Base-by-base conservation (phyloP, 78 protist species). In the Reticulomyxa filosa region DNA sequence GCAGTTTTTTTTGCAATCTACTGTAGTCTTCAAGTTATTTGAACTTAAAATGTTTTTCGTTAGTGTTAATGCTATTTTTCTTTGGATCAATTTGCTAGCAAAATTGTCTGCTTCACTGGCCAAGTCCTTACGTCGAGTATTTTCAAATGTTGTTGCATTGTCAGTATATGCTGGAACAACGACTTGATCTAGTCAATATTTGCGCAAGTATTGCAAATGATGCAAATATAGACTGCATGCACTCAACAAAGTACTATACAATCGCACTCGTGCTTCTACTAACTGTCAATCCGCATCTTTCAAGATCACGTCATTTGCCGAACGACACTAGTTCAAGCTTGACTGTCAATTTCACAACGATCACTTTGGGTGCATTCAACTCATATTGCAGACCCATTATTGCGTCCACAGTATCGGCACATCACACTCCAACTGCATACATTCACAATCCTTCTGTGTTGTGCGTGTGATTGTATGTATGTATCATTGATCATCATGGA, bases 191-290 rank as follows among this genome's bases (percentile, higher is more conserved):
- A 90, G 2, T 91, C 94, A 33, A 88, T 83, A 6, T 88, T 91
- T 32, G 94, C 94, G 48, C 94, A 90, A 90, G 85, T 88, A 78
- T 88, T 88, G 76, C 90, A 82, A 77, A 88, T 86, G 71, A 89
- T 88, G 57, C 83, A 90, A 84, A 76, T 25, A 86, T 30, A 1
- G 84, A 36, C 42, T 83, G 84, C 22, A 83, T 88, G 61, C 95
- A 89, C 34, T n/a, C 35, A 55, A 89, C 93, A 20, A 68, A 82
- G 82, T 86, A 88, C 69, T 85, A 89, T 35, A 86, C 76, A 22
- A 88, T 80, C 62, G 78, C 70, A 27, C 89, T 89, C 2, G 95
- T 88, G 55, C 92, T 89, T 11, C 95, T 32, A 20, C 34, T 56
- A n/a, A 77, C 82, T 4, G 95, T 83, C 50, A 86, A 52, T 77